Conservation (phyloP, 768 basidiomycete species). For the Dentipellis sp. region DNA sequence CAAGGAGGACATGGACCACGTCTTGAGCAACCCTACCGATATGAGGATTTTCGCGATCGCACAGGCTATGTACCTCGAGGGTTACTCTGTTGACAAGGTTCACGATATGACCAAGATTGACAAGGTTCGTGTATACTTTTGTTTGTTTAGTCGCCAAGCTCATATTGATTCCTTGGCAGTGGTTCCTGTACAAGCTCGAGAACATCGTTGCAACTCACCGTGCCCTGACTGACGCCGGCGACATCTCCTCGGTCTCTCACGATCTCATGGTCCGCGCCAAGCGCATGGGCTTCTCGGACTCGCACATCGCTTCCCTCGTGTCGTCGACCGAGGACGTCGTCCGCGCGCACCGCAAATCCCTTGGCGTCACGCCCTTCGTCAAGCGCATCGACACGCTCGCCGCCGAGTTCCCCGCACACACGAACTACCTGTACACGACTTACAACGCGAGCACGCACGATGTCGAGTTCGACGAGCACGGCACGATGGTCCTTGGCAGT, state of each 20-base stretch:
- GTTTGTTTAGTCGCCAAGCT: neutral
- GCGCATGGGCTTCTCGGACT: conserved; percentile 90
- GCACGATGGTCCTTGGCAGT: conserved; percentile 98
- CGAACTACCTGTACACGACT: conserved; percentile 98
- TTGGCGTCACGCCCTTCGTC: conserved; percentile 91
- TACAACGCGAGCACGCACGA: conserved; percentile 97
- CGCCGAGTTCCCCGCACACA: conserved; percentile 96
- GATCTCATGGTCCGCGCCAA: conserved; percentile 85
- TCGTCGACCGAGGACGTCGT: conserved; percentile 65
- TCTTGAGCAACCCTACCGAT: conserved; percentile 81
- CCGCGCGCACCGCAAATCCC: conserved; percentile 77
- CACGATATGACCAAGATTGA: conserved; percentile 98
- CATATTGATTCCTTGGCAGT: conserved; percentile 33
- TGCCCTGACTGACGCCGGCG: conserved; percentile 58
- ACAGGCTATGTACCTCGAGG: conserved; percentile 92
- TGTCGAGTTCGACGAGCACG: conserved; percentile 90
- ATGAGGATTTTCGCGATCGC: conserved; percentile 96
- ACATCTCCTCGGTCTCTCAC: conserved; percentile 58
- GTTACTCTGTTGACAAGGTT: conserved; percentile 81
- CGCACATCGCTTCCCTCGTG: conserved; percentile 82
- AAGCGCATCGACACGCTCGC: conserved; percentile 99
- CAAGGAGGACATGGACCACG: conserved; percentile 68
- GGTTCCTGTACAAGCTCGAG: conserved; percentile 99
- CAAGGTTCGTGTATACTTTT: conserved; percentile 42
- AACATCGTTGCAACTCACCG: conserved; percentile 91